Base-by-base conservation (phyloP, 306 rosid species). In the Cucumis melo region DNA sequence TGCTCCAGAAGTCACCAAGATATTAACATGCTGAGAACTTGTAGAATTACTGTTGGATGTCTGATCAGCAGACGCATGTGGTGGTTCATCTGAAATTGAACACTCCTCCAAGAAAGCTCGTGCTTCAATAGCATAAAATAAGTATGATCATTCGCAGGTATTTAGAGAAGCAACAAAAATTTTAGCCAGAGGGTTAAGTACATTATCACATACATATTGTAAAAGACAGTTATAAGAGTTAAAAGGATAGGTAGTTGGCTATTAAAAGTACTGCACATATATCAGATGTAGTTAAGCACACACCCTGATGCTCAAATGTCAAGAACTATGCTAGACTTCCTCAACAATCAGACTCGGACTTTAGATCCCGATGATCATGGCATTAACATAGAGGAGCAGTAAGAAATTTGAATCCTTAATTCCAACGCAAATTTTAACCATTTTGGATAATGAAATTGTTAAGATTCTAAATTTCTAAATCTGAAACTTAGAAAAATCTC, bases 1-100 rank as follows among this genome's bases (percentile, higher is more conserved):
- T 19, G 96, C 86, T 20, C 98, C 97, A 77, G 98, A 90, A 55
- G 97, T 93, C 85, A 93, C 98, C 79, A 93, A 80, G 83, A 93
- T 81, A 85, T 93, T 86, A 68, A 93, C 63, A 53, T 68, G 82
- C 71, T 82, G 89, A 80, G 8, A 50, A 36, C 80, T 87, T 74
- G 76, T 76, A 81, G 82, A 77, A 76, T 63, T 15, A 66, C 83
- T 77, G 71, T 83, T 82, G 36, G 67, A 65, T 79, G 80, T 80
- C 77, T 84, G 77, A 79, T 86, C 79, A 82, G 80, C 79, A 83
- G 86, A 78, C 73, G 84, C 80, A 57, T 63, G 61, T 38, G 88
- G 77, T 66, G 87, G 79, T 39, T 78, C 56, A 0, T 83, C 83
- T 81, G 81, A 86, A 73, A 81, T 76, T 1, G 80, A 87, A 77